phyloP scores from a whole-genome alignment of 1,284 basidiomycete genomes.

The Cystobasidiaceae sp. region DNA sequence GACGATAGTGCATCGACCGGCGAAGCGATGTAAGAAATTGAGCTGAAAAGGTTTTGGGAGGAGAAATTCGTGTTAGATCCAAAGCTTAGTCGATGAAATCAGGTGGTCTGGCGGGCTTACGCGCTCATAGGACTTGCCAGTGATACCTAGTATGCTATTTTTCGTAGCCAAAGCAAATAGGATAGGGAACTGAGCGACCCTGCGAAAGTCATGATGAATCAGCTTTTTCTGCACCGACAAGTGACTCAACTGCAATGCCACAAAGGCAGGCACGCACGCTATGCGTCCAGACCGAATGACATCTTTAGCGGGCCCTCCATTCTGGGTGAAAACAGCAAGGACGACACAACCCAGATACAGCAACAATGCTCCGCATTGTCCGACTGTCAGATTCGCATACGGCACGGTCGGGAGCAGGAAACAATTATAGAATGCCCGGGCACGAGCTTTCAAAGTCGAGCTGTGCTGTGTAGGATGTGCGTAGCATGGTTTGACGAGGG shows the following conservation, averaged over 20 bases:
- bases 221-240: not conserved
- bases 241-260: too few relatives aligned
- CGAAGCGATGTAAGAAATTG: slow-evolving; percentile 50
- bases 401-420: slow-evolving; percentile 30
- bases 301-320: slow-evolving; percentile 7
- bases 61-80: not conserved
- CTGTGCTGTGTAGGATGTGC: not conserved
- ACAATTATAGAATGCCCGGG: slow-evolving; percentile 27
- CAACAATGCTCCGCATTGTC: slow-evolving; percentile 29
- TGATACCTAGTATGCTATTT: slow-evolving; percentile 48
- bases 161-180: slow-evolving; percentile 48
- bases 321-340: slow-evolving; percentile 19
- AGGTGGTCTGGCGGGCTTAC: slow-evolving; percentile 9
- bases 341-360: slow-evolving; percentile 18
- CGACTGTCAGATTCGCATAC: slow-evolving; percentile 28
- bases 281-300: slow-evolving; percentile 25
- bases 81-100: not conserved
- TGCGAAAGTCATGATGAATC: not conserved
- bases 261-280: slow-evolving; percentile 14
- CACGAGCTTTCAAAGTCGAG: not conserved
- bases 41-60: slow-evolving; percentile 37
- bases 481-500: not conserved
- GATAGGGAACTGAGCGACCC: slow-evolving; percentile 44
- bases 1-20: slow-evolving; percentile 45
- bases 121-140: slow-evolving; percentile 50